Conservation (phyloP, 345 rosid species). For the Linum trigynum region DNA sequence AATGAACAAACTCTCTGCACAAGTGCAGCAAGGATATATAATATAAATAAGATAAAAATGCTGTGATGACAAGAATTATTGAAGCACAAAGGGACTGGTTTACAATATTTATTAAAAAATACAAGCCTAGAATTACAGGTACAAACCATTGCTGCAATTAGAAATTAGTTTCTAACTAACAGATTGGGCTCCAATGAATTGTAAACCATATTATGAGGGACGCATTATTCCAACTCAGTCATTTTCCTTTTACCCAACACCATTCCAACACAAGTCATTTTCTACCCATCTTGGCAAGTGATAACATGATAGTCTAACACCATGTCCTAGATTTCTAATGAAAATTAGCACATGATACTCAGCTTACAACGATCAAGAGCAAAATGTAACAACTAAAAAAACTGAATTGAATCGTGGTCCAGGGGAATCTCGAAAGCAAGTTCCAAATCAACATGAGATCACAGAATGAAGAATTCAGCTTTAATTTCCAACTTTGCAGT, state of each 20-base stretch:
- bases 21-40: background rate
- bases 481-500: too few species aligned
- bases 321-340: too few species aligned
- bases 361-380: background rate
- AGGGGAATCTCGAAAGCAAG: too few species aligned
- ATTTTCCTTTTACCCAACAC: background rate
- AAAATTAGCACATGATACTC: background rate
- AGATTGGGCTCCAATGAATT: background rate
- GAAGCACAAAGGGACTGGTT: background rate
- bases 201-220: background rate
- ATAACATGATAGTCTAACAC: background rate
- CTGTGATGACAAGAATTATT: background rate
- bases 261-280: too few species aligned
- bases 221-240: background rate
- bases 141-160: background rate
- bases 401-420: too few species aligned
- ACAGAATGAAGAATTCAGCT: too few species aligned
- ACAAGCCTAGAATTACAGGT: background rate
- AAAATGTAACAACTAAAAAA: too few species aligned
- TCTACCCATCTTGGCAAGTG: background rate
- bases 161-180: background rate
- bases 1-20: background rate
- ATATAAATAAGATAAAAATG: too few species aligned
- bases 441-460: too few species aligned
- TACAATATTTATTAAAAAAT: too few species aligned